These are phyloP conservation scores for Aspergillus jensenii DNA, from an alignment of 2,329 filamentous ascomycete species.

Conservation along the genomic window DNA sequence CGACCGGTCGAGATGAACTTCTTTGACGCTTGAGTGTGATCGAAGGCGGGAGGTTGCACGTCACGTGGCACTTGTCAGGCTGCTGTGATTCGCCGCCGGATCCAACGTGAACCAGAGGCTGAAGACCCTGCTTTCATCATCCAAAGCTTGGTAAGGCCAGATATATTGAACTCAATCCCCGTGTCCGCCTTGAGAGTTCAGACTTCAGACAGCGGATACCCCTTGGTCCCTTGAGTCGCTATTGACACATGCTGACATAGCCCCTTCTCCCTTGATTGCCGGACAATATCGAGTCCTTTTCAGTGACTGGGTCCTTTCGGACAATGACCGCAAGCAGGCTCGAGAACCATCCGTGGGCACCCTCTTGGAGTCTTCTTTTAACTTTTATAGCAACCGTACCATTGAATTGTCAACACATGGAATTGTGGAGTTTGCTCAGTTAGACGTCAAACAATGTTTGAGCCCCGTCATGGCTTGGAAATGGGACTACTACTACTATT, in stretches of 20 bases:
- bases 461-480: too few species aligned
- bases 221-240: not conserved
- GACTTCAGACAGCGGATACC: not conserved
- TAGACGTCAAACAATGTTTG: too few species aligned
- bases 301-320: not conserved
- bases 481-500: too few species aligned
- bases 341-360: too few species aligned
- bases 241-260: not conserved
- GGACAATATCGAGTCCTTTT: not conserved
- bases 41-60: constrained; percentile 37
- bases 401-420: not conserved
- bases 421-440: too few species aligned
- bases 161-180: not conserved
- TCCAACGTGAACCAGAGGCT: not conserved
- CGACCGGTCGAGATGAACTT: constrained; percentile 27
- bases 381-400: not conserved
- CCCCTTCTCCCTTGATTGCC: not conserved
- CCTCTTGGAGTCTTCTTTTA: too few species aligned
- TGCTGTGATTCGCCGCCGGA: constrained; percentile 26
- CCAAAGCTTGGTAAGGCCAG: not conserved
- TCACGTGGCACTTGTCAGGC: constrained; percentile 30
- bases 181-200: too few species aligned
- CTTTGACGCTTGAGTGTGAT: constrained; percentile 37
- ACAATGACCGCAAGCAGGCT: not conserved
- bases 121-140: not conserved